Percentiles rank a stretch among this genome's conserved stretches.
phyloP scores from a whole-genome alignment of 2,329 filamentous ascomycete species.

The Hypoxylon sp. region DNA sequence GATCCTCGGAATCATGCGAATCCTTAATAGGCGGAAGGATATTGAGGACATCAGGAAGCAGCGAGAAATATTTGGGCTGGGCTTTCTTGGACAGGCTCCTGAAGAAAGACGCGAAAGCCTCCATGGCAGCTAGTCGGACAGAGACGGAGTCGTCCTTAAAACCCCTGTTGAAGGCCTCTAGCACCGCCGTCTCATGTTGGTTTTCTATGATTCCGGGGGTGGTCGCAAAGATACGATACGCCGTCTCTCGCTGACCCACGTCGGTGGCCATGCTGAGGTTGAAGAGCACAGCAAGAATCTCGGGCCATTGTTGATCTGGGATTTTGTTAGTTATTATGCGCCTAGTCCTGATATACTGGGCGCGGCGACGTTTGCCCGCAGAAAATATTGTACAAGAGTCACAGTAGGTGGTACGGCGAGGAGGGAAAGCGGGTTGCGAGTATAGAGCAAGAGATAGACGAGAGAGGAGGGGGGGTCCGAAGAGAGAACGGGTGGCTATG shows the following conservation, averaged over 20 bases:
- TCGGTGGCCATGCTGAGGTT: conserved; percentile 88
- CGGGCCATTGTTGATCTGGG: conserved; percentile 84
- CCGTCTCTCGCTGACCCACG: conserved; percentile 84
- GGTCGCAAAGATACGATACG: conserved; percentile 93
- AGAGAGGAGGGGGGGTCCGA: background rate
- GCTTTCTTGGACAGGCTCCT: conserved; percentile 86
- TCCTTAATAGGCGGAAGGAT: conserved; percentile 95
- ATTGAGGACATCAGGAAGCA: conserved; percentile 92
- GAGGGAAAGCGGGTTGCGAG: background rate
- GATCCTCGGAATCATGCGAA: conserved; percentile 84
- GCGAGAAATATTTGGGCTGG: conserved; percentile 84
- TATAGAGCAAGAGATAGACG: background rate
- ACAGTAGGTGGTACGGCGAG: background rate
- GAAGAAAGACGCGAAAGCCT: conserved; percentile 97
- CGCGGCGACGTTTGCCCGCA: background rate
- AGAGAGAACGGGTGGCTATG: background rate
- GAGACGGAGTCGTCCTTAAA: conserved; percentile 88
- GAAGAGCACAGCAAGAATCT: conserved; percentile 86
- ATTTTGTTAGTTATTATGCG: conserved; percentile 30
- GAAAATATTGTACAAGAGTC: background rate
- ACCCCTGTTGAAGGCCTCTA: conserved; percentile 86
- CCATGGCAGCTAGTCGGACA: conserved; percentile 92
- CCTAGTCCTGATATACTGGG: background rate
- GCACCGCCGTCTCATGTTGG: conserved; percentile 90
- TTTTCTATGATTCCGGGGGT: conserved; percentile 96